phyloP scores from a whole-genome alignment of 2,329 filamentous ascomycete species.

The Aspergillus sp. region DNA sequence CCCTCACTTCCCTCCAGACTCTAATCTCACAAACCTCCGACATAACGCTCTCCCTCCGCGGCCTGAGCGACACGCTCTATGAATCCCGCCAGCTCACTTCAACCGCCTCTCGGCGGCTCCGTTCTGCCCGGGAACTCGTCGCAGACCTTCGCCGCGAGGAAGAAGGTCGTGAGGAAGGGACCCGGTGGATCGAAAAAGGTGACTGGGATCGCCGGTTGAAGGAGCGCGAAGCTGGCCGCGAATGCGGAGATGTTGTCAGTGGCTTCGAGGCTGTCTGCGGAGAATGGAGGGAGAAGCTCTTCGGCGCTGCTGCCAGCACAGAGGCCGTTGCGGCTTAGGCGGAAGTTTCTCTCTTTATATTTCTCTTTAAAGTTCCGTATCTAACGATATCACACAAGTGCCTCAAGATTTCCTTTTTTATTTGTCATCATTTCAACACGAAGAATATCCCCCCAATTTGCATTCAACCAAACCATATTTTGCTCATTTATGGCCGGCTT shows the following conservation, averaged over 20 bases:
- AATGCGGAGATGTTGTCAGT: constrained; percentile 83
- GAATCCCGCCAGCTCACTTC: constrained; percentile 89
- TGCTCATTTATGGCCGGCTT: not conserved
- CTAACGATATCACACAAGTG: not conserved
- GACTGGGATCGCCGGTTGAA: constrained; percentile 78
- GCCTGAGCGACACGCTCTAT: constrained; percentile 86
- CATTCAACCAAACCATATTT: not conserved
- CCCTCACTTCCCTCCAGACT: constrained; percentile 64
- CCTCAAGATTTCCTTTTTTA: not conserved
- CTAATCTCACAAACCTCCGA: constrained; percentile 71
- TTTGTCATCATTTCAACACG: not conserved
- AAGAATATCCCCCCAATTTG: not conserved
- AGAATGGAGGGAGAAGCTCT: constrained; percentile 73
- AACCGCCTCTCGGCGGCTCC: constrained; percentile 75
- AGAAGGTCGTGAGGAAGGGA: constrained; percentile 77
- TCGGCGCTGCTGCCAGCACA: constrained; percentile 46
- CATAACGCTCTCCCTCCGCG: constrained; percentile 76
- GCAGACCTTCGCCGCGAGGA: constrained; percentile 81
- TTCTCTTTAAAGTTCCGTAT: not conserved
- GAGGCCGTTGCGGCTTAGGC: constrained; percentile 33
- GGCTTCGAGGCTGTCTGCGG: constrained; percentile 92
- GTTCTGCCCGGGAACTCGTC: constrained; percentile 80
- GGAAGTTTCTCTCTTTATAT: not conserved
- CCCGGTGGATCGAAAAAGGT: constrained; percentile 75
- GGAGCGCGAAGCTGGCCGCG: constrained; percentile 75